Base-by-base conservation (phyloP, 441 rosid species). In the Pelargonium myrrhifolium region DNA sequence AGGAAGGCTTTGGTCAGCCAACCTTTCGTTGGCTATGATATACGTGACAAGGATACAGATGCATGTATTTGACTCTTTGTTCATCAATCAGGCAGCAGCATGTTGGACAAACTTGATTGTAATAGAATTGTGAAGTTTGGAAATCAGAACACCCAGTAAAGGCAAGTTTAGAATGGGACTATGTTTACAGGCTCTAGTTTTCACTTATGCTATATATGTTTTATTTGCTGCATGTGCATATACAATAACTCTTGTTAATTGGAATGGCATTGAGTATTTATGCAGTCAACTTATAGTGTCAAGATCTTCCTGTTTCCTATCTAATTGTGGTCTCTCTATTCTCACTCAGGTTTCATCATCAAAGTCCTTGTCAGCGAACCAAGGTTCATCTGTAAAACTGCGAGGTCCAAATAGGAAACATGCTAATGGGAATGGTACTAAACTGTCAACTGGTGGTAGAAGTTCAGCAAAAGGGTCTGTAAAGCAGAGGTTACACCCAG, bases 401-500 rank as follows among this genome's bases (percentile, higher is more conserved):
- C 71, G 80, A 61, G 62, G 75, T 12, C 66, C 68, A 43, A 88
- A 81, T 49, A 85, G 77, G 76, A 89, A 72, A 79, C 68, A 78
- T 68, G 70, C 76, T 69, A 71, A 74, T 76, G 88, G 90, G 71
- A 88, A 84, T 67, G 84, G 86, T 71, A 40, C 72, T 21, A 93
- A 84, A 80, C 92, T 79, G 64, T 76, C 84, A 68, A 68, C 79
- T 55, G 68, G 75, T 70, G 80, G 83, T 74, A 87, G 82, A 75
- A 53, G 71, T 72, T 76, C 86, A 61, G 74, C 73, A 65, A 86
- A 82, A 75, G 86, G 87, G 68, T 67, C 88, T 74, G 71, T 73
- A 37, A 81, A 68, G 71, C 91, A 84, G 79, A 90, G 93, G 71
- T 64, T 88, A 72, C 97, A 91, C 72, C 95, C 95, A 60, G 96